Evolutionary conservation across 495 filamentous ascomycete genomes (phyloP).

Genomic region (Evansstolkia leycettana): DNA sequence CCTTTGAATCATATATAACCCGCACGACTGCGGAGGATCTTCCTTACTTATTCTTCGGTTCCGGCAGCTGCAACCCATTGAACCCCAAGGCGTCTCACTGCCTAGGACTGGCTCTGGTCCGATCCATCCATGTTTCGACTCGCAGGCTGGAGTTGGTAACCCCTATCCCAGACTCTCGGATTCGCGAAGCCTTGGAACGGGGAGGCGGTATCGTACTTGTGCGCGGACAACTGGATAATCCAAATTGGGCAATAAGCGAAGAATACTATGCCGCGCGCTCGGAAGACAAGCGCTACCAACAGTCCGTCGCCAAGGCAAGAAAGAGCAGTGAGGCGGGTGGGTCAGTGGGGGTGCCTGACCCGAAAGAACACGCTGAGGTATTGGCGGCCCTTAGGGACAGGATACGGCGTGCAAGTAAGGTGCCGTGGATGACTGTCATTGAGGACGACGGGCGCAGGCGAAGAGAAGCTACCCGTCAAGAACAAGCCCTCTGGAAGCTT

Average conservation of each 20-base stretch:
- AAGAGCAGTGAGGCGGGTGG: slow-evolving; percentile 12
- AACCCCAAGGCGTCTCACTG: slow-evolving; percentile 31
- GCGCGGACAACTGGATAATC: slow-evolving; percentile 38
- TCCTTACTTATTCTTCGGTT: slow-evolving; percentile 29
- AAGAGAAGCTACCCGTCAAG: slow-evolving; percentile 20
- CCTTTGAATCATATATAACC: slow-evolving; percentile 12
- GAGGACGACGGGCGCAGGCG: slow-evolving; percentile 24
- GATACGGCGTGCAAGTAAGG: slow-evolving; percentile 26
- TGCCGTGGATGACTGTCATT: slow-evolving; percentile 36
- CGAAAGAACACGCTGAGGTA: slow-evolving; percentile 11
- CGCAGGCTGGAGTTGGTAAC: slow-evolving; percentile 35
- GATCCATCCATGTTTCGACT: slow-evolving; percentile 26
- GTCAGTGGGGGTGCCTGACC: slow-evolving; percentile 2
- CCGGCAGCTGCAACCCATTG: slow-evolving; percentile 26
- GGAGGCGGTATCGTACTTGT: slow-evolving; percentile 36
- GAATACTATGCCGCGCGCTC: slow-evolving; percentile 31
- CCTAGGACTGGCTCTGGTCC: slow-evolving; percentile 41
- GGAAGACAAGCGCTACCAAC: slow-evolving; percentile 22
- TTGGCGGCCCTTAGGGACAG: slow-evolving; percentile 19
- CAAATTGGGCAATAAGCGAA: slow-evolving; percentile 38
- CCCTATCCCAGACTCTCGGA: slow-evolving; percentile 24
- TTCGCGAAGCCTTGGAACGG: slow-evolving; percentile 20
- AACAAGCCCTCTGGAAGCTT: slow-evolving; percentile 31
- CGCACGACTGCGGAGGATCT: slow-evolving; percentile 23
- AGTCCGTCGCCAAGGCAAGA: slow-evolving; percentile 9